These are phyloP conservation scores for Agastache rugosa DNA, from an alignment of 257 asterid species.

Conservation along the genomic window DNA sequence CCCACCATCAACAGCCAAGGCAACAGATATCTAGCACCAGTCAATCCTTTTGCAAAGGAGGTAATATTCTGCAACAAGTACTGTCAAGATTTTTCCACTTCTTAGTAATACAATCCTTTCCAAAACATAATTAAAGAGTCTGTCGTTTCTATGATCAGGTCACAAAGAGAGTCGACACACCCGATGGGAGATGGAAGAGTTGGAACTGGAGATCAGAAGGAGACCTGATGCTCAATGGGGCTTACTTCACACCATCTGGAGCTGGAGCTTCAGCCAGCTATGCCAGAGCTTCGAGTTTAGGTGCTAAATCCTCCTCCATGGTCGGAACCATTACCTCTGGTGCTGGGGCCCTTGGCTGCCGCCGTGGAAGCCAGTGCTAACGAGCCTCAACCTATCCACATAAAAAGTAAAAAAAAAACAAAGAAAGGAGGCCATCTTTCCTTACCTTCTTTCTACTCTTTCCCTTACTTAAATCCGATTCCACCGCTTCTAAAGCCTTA, in stretches of 20 bases:
- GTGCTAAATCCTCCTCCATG: constrained; percentile 84
- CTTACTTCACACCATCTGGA: constrained; percentile 84
- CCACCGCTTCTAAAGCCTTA: constrained; percentile 16
- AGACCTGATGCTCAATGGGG: constrained; percentile 88
- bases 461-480: background rate
- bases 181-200: constrained; percentile 55
- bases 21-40: constrained; percentile 84
- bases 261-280: constrained; percentile 87
- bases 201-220: constrained; percentile 99
- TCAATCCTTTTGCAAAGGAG: constrained; percentile 78
- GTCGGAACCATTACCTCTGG: constrained; percentile 68
- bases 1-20: constrained; percentile 98
- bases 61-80: constrained; percentile 42
- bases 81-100: constrained; percentile 2
- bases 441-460: constrained; percentile 12
- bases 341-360: constrained; percentile 80
- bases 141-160: constrained; percentile 50
- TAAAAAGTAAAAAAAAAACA: background rate
- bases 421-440: constrained; percentile 26
- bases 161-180: constrained; percentile 81
- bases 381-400: constrained; percentile 28
- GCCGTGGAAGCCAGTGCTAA: constrained; percentile 73
- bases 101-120: background rate
- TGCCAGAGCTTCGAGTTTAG: constrained; percentile 90
- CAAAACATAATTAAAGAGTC: background rate